Evolutionary conservation across 1,284 basidiomycete species (phyloP), one percentile per base, ranked within the genome.

Genomic region (Schizophyllum amplum): DNA sequence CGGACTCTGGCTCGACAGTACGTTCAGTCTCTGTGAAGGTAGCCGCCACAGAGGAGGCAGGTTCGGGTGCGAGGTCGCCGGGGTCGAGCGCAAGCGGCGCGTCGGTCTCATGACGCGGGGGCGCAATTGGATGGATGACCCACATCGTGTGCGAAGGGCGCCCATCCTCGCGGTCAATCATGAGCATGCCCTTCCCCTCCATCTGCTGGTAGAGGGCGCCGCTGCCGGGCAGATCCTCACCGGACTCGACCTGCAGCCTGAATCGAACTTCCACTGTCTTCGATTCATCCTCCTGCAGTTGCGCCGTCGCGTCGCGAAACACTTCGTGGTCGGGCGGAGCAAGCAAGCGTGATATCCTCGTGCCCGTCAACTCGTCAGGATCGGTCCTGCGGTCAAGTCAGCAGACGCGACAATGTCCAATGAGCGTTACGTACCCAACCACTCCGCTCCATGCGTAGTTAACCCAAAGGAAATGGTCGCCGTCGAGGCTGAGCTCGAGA

Each of bases 121-220:
- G 72, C 46, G 84, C 80, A 51, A 92, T 84, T 21, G 96, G 93
- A 66, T 92, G 94, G 69, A 98, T 85, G 48, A 98, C 95, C 97
- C 97, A 99, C 95, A 99, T 98, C 4, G 96, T 97, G 71, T 99
- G 97, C 22, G 94, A 92, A 2, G 93, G 86, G 59, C 82, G 80
- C 4, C 89, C 89, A 55, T 87, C 87, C 67, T 93, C 84, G 33
- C 92, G 85, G 71, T 97, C 94, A 62, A 92, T 84, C 87, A 99
- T 96, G 63, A 99, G 83, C 96, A 99, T 98, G 22, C 97, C 97
- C 68, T 97, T 97, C 47, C 93, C 97, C 66, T 98, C 94, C 86
- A 99, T 95, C 66, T 85, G 83, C 69, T 93, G 90, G 69, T 87
- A 94, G 64, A 87, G 73, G 62, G 79, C 71, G 15, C 79, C 77